phyloP scores from a whole-genome alignment of 139 green algal genomes.

The Chlorokybus atmophyticus region DNA sequence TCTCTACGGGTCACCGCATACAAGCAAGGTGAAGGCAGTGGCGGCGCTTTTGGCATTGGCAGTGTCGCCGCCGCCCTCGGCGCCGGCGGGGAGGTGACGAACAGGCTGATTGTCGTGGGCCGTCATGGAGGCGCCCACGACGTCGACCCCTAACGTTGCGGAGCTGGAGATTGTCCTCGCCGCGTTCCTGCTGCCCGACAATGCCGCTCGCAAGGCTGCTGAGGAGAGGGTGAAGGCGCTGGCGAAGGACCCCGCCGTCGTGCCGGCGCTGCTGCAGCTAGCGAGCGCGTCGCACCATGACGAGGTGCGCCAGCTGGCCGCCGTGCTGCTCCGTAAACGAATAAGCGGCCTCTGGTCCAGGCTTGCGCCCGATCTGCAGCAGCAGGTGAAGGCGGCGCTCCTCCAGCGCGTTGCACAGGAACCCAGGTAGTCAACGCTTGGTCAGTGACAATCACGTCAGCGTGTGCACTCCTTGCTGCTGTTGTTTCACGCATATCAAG shows the following conservation, averaged over 20 bases:
- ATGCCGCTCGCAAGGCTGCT: slow-evolving; percentile 11
- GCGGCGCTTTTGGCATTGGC: too few species aligned
- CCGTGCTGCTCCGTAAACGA: slow-evolving; percentile 51
- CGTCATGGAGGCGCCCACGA: too few species aligned
- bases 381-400: slow-evolving; percentile 32
- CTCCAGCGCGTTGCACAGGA: slow-evolving; percentile 41
- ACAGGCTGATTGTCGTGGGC: too few species aligned
- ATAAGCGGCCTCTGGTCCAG: slow-evolving; percentile 40
- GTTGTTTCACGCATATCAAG: slow-evolving; percentile 4
- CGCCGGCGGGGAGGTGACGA: too few species aligned
- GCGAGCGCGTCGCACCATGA: slow-evolving; percentile 16
- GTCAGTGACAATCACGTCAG: too few species aligned
- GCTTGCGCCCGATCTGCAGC: slow-evolving; percentile 4
- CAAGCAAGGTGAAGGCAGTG: too few species aligned
- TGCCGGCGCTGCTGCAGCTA: slow-evolving; percentile 39
- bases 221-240: slow-evolving; percentile 21
- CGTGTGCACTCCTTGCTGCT: too few species aligned
- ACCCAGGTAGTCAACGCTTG: too few species aligned
- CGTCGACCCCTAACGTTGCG: slow-evolving; percentile 8
- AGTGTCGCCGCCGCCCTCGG: too few species aligned
- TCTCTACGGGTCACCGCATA: too few species aligned
- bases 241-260: slow-evolving; percentile 29
- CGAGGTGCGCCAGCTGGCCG: slow-evolving; percentile 46
- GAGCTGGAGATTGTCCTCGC: slow-evolving; percentile 18
- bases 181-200: slow-evolving; percentile 23